phyloP scores from a whole-genome alignment of 2,329 filamentous ascomycete genomes.

The Ophiostoma ips region DNA sequence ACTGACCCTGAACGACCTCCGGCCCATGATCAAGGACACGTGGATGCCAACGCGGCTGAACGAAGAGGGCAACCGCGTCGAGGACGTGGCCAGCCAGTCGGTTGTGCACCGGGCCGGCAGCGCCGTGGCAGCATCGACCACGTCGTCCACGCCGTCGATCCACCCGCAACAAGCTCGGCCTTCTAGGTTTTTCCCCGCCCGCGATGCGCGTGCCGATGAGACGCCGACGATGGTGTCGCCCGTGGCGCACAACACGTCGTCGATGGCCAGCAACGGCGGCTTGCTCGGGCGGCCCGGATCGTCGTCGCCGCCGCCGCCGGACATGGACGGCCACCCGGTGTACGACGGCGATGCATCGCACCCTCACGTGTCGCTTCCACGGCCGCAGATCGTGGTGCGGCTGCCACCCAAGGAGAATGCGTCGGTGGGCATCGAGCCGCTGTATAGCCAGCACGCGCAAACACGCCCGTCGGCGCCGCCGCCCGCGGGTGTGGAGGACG shows the following conservation, averaged over 20 bases:
- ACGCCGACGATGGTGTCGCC: constrained; percentile 8
- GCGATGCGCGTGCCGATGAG: constrained; percentile 32
- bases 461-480: not conserved
- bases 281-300: constrained; percentile 31
- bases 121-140: constrained; percentile 10
- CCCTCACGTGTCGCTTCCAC: constrained; percentile 57
- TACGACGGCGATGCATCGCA: constrained; percentile 52
- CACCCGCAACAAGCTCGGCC: constrained; percentile 32
- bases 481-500: not conserved
- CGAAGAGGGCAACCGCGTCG: constrained; percentile 23
- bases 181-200: constrained; percentile 49
- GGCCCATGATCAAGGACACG: constrained; percentile 37
- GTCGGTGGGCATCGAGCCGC: constrained; percentile 11
- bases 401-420: constrained; percentile 47
- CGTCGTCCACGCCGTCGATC: not conserved
- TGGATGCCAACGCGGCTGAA: constrained; percentile 33
- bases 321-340: constrained; percentile 55
- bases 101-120: constrained; percentile 16
- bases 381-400: constrained; percentile 61
- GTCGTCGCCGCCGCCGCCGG: constrained; percentile 59
- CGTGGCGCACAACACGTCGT: constrained; percentile 3
- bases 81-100: constrained; percentile 18
- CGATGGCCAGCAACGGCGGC: not conserved
- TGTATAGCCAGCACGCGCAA: not conserved
- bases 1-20: constrained; percentile 29